Conservation (phyloP, 2,329 filamentous ascomycete species). For the Thelonectria rubi region DNA sequence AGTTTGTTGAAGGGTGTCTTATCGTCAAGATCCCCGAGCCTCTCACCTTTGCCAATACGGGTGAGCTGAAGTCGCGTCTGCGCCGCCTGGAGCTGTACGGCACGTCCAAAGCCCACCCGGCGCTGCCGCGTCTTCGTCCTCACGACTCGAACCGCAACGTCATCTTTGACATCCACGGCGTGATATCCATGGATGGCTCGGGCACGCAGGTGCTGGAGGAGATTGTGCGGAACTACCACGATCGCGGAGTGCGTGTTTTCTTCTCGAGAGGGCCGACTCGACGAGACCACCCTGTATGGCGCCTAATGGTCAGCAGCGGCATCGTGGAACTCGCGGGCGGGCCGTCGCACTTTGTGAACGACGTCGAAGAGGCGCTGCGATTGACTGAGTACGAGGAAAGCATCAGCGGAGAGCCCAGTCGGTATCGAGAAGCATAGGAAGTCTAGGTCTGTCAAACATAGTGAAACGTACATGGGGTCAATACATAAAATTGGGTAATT, state of each 20-base stretch:
- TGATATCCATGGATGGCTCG: conserved; percentile 91
- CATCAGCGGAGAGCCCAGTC: conserved; percentile 40
- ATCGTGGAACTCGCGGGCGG: conserved; percentile 88
- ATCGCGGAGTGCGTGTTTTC: conserved; percentile 79
- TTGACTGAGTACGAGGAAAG: conserved; percentile 78
- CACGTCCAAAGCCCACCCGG: conserved; percentile 84
- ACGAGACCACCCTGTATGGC: conserved; percentile 68
- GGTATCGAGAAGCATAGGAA: conserved; percentile 12
- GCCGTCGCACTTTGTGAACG: conserved; percentile 77
- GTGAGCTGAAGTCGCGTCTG: conserved; percentile 85
- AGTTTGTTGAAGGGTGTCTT: conserved; percentile 90
- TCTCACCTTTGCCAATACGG: conserved; percentile 95
- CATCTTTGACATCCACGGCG: conserved; percentile 98
- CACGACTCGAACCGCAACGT: conserved; percentile 89
- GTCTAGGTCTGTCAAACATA: not conserved
- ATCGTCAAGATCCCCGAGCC: conserved; percentile 99
- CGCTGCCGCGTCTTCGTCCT: conserved; percentile 79
- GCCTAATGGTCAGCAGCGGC: conserved; percentile 78
- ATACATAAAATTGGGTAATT: not conserved
- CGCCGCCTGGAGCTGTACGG: conserved; percentile 89
- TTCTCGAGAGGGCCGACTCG: conserved; percentile 68
- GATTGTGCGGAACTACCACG: conserved; percentile 84
- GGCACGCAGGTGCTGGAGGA: conserved; percentile 91
- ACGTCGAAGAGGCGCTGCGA: conserved; percentile 84
- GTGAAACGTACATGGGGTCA: not conserved